Base-by-base conservation (phyloP, 306 rosid genomes). In the Ammopiptanthus mongolicus region DNA sequence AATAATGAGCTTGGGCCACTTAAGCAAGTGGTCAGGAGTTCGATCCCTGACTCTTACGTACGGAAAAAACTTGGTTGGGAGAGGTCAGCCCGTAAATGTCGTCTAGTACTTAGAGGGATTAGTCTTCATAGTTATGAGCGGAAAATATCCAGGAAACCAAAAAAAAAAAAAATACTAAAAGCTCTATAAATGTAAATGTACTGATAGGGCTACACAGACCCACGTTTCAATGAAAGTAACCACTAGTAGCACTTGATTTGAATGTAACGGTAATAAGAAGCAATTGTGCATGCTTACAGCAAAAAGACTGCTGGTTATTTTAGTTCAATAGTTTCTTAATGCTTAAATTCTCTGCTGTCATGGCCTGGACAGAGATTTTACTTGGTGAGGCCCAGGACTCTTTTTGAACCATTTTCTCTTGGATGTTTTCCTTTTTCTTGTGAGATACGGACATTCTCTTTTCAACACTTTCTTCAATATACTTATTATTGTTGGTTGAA, bases 221-320 rank as follows among this genome's bases (percentile, higher is more conserved):
- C 69, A 68, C 79, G 71, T 78, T 36, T 42, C 71, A 68, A 11
- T 68, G 75, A 83, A 77, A 74, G 79, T 74, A 83, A 63, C 68
- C 83, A 69, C 65, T 22, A 39, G 37, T 77, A 72, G 21, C 60
- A 37, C 82, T 53, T 17, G 41, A 64, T 65, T 70, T 82, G 69
- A 76, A 76, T 46, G 70, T 22, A 41, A 55, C 22, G 15, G 44
- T 22, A 65, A 34, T 41, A n/a, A 44, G 66, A 76, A 46, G 57
- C 74, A 75, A 42, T 8, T 41, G 11, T 60, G 61, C 53, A 65
- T 60, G 53, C 62, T 72, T 71, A 31, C 36, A 52, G 14, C 13
- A 12, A 33, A 48, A 66, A 22, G 18, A 31, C 79, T 31, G 60
- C 65, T 56, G 8, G n/a, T 56, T 71, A 76, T 67, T 67, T 67